Evolutionary conservation across 169 alveolate species (phyloP), one percentile per base, ranked within the genome.

Genomic region (Eimeria sp.): DNA sequence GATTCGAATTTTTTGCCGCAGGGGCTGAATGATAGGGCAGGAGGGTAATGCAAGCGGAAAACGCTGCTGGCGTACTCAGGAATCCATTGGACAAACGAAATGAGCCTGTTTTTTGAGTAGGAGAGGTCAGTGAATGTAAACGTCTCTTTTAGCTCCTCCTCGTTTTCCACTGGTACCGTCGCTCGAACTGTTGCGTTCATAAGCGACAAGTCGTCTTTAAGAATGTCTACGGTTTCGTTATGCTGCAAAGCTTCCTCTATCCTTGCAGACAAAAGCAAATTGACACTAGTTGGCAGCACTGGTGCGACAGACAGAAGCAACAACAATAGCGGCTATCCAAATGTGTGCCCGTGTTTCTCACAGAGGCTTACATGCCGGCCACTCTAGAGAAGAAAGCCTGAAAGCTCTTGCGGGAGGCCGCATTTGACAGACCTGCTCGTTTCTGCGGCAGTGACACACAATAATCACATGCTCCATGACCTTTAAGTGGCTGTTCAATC

Each of bases 241-340:
- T 90, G 95, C 85, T 90, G 90, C 95, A 90, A 72, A 14, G 95
- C 95, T 30, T 76, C 90, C 71, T 90, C 95, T 11, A 90, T 60
- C 95, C 95, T 90, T 46, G 40, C 40, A 33, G 27, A 52, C 20
- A 82, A 46, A 33, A 20, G 40, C 58, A 77, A 43, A 10, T 23
- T n/a, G 10, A 23, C 87, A 77, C 6, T 77, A 46, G 20, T 11
- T 77, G 54, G 54, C 49, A 71, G 27, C 49, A 33, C 49, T 71
- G 80, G 80, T 16, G 77, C 54, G 40, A 40, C 1, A 16, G 56
- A 56, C 71, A 37, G 90, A 25, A 54, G 25, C 30, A 30, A 30
- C 54, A 37, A 46, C 87, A 46, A 25, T 4, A 40, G 60, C 43
- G 11, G 25, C 87, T 46, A 37, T 58, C 54, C 33, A 16, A 0